Evolutionary conservation across 2,329 filamentous ascomycete species (phyloP).

Genomic region (Sclerotinia minor): DNA sequence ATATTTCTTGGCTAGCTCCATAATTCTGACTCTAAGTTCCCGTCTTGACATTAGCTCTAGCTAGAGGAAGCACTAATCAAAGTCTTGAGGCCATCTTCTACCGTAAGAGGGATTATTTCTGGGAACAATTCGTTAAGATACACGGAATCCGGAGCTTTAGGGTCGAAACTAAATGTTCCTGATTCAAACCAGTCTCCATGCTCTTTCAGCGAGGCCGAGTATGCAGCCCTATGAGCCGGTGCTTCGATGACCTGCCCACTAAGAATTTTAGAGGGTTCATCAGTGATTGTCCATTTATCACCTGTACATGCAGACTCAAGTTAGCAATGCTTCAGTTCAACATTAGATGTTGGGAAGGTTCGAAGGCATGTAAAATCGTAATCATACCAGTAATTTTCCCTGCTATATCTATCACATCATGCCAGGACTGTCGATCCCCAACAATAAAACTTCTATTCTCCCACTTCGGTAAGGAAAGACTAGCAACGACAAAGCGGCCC

Average conservation of each 20-base stretch:
- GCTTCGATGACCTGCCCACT: conserved; percentile 1
- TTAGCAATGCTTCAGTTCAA: background rate
- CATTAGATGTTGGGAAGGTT: background rate
- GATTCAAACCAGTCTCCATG: conserved; percentile 19
- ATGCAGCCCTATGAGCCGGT: conserved; percentile 4
- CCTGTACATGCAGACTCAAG: background rate
- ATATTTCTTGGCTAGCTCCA: background rate
- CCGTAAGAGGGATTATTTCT: background rate
- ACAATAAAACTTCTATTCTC: conserved; percentile 31
- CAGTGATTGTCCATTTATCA: conserved; percentile 2
- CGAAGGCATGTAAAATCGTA: background rate
- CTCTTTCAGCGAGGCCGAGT: conserved; percentile 13
- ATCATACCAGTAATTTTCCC: conserved; percentile 31
- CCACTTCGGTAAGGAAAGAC: conserved; percentile 33
- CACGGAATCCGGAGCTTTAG: background rate
- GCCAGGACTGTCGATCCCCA: conserved; percentile 36
- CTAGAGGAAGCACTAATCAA: background rate
- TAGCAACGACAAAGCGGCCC: conserved; percentile 34
- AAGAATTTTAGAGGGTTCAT: conserved; percentile 3
- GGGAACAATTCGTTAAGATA: conserved; percentile 15
- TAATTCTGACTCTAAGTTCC: background rate
- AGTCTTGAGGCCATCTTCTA: background rate
- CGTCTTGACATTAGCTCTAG: background rate
- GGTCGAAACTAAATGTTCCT: conserved; percentile 12
- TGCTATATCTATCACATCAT: conserved; percentile 36